Base-by-base conservation (phyloP, 805 yeast species). In the Wickerhamiella alocasiicola region DNA sequence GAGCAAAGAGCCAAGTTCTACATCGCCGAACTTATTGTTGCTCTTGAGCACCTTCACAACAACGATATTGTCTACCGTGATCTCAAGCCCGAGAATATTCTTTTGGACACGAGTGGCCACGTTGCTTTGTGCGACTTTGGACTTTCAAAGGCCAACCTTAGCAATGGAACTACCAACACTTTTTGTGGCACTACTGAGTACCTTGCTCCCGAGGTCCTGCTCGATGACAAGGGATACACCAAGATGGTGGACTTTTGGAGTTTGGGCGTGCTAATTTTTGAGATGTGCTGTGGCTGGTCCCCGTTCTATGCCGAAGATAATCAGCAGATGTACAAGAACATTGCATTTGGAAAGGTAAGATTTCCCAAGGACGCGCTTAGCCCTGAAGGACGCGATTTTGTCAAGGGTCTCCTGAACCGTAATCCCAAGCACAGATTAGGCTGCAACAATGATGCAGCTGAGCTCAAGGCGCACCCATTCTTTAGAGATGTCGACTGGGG, bases 161-260 rank as follows among this genome's bases (percentile, higher is more conserved):
- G 81, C 43, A 75, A 78, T 41, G 76, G 70, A 49, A 82, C 83
- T 44, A 85, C 96, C 30, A 91, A 88, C 60, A 91, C 98, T 0
- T 91, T 91, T 54, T 91, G 98, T 63, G 98, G 98, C 44, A 91
- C 98, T 16, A 91, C 98, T 5, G 98, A 91, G 65, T 91, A 91
- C 60, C 69, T 91, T 48, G 98, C 98, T 0, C 98, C 98, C 2
- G 98, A 91, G 61, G 93, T 91, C 13, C 68, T 91, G 50, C 68
- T 91, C 41, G 97, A 91, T 63, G 98, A 91, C 61, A 73, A 82
- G 41, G 98, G 98, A 13, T 91, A 91, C 64, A 91, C 97, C 28
- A 85, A 87, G 62, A 88, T 91, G 97, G 98, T 91, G 46, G 98
- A 91, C 61, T 91, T 91, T 54, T 91, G 98, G 98, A 87, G 97